Conservation (phyloP, 2,329 filamentous ascomycete genomes). For the Aureobasidium vineae region DNA sequence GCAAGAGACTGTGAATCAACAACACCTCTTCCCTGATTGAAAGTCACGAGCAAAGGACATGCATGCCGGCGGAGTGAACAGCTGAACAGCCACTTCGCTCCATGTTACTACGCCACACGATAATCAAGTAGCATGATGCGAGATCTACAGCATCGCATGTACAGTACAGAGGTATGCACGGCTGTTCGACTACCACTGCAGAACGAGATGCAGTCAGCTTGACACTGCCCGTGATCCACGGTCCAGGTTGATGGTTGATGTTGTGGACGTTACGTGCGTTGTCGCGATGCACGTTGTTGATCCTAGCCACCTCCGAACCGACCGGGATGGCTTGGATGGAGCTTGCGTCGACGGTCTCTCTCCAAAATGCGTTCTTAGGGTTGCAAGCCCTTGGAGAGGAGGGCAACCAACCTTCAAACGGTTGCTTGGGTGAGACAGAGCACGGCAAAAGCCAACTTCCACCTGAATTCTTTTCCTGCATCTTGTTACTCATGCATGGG, state of each 20-base stretch:
- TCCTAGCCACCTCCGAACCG: not conserved
- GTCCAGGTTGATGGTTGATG: not conserved
- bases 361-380: not conserved
- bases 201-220: constrained; percentile 16
- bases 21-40: not conserved
- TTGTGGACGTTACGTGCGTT: constrained; percentile 6
- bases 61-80: constrained; percentile 4
- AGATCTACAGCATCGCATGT: constrained; percentile 19
- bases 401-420: not conserved
- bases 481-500: not conserved
- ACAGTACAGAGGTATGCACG: not conserved
- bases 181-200: constrained; percentile 2
- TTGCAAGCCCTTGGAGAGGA: not conserved
- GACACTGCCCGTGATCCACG: not conserved
- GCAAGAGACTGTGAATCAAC: constrained; percentile 14
- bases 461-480: constrained; percentile 6
- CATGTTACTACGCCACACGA: constrained; percentile 16
- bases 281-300: not conserved
- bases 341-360: not conserved
- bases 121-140: constrained; percentile 9
- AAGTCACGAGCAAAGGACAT: not conserved
- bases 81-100: constrained; percentile 1
- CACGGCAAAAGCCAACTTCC: constrained; percentile 1
- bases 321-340: not conserved
- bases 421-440: constrained; percentile 18